Evolutionary conservation across 2,329 filamentous ascomycete genomes (phyloP).

Genomic region (Ascochyta rabiei): DNA sequence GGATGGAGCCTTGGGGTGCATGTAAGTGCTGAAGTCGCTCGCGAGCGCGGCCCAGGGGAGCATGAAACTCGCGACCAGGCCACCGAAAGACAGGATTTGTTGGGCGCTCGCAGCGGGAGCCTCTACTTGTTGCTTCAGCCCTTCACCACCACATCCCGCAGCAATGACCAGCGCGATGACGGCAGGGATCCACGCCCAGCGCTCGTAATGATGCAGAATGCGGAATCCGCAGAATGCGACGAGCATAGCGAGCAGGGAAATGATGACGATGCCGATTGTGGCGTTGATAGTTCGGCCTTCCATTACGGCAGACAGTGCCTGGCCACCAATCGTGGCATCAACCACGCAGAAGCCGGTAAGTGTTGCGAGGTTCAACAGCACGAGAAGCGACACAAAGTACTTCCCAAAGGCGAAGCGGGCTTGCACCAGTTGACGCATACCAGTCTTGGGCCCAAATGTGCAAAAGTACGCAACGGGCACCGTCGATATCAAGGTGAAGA

Average conservation of each 20-base stretch:
- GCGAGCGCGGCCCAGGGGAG: conserved; percentile 66
- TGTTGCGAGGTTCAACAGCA: conserved; percentile 67
- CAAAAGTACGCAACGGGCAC: conserved; percentile 62
- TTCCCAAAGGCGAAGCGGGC: conserved; percentile 64
- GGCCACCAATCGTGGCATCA: conserved; percentile 65
- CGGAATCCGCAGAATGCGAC: conserved; percentile 68
- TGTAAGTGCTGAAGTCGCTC: conserved; percentile 67
- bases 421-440: conserved; percentile 70
- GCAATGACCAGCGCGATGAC: conserved; percentile 62
- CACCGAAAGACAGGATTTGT: conserved; percentile 62
- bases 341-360: conserved; percentile 69
- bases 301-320: conserved; percentile 48
- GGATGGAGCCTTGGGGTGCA: conserved; percentile 61
- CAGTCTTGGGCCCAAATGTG: conserved; percentile 65
- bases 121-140: conserved; percentile 56
- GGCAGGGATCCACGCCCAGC: conserved; percentile 63
- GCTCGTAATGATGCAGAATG: conserved; percentile 62
- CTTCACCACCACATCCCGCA: conserved; percentile 59
- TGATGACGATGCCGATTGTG: conserved; percentile 66
- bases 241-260: conserved; percentile 61
- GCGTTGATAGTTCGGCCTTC: conserved; percentile 54
- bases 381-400: conserved; percentile 64
- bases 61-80: conserved; percentile 68
- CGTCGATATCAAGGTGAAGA: conserved; percentile 65
- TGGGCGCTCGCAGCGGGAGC: conserved; percentile 53